A percentile compares a stretch with the other conserved stretches of the same genome.
Conservation (phyloP, 495 filamentous ascomycete genomes). For the Penicillium maclennaniae region DNA sequence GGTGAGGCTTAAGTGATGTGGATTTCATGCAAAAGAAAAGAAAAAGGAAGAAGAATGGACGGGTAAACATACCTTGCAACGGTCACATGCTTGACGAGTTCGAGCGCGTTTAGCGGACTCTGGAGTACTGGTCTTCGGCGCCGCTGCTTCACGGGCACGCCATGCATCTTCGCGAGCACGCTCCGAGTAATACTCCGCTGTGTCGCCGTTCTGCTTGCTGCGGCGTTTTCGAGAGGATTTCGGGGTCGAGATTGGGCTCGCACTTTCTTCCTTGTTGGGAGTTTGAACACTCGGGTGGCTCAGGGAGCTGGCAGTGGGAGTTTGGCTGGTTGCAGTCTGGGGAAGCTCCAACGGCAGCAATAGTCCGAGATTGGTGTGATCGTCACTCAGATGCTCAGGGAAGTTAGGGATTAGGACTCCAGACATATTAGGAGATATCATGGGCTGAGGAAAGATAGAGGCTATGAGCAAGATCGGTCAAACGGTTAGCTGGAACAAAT, state of each 20-base stretch:
- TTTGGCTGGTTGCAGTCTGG: too few species aligned
- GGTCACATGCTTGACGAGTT: constrained; percentile 88
- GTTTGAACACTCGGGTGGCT: background rate
- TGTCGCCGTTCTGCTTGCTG: constrained; percentile 2
- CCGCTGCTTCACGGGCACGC: constrained; percentile 59
- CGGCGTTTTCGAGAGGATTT: constrained; percentile 4
- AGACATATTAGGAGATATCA: background rate
- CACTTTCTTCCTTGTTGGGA: background rate
- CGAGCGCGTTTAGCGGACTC: background rate
- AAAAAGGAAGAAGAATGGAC: background rate
- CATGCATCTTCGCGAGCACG: constrained; percentile 63
- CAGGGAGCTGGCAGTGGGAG: too few species aligned
- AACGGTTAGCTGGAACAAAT: background rate
- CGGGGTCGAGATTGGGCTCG: background rate
- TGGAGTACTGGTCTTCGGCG: constrained; percentile 40
- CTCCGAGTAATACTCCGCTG: constrained; percentile 57
- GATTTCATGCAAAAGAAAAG: background rate
- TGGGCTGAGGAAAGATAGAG: background rate
- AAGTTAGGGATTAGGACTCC: background rate
- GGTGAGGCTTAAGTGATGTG: background rate
- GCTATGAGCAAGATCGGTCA: background rate
- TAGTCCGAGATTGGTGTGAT: background rate
- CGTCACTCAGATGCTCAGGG: background rate
- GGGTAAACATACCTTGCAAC: constrained; percentile 68
- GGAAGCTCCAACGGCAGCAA: background rate